phyloP scores from a whole-genome alignment of 1,139 yeast genomes.

The Meyerozyma smithsonii region DNA sequence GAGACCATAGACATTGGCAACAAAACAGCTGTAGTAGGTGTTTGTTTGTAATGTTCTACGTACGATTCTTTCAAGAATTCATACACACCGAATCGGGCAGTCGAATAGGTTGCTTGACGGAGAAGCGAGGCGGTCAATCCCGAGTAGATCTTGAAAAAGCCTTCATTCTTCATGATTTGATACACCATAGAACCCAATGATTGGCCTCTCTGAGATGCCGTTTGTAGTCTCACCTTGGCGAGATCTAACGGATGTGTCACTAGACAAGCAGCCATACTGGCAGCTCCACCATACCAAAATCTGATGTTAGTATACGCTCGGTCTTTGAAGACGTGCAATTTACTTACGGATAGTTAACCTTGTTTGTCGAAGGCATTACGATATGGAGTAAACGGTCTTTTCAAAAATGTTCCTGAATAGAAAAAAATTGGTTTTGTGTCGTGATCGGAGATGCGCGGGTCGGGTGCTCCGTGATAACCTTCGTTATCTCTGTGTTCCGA shows the following conservation, averaged over 20 bases:
- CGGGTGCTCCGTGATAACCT: too few species aligned
- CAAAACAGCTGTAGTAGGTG: slow-evolving; percentile 39
- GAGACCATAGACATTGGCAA: slow-evolving; percentile 79
- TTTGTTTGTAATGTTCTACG: slow-evolving; percentile 22
- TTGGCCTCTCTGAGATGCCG: slow-evolving; percentile 62
- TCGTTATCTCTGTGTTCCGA: too few species aligned
- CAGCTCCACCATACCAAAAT: slow-evolving; percentile 54
- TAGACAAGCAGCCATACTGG: slow-evolving; percentile 63
- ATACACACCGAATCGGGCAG: slow-evolving; percentile 80
- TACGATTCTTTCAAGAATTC: slow-evolving; percentile 63
- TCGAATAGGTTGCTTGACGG: slow-evolving; percentile 85
- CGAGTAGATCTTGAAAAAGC: slow-evolving; percentile 63
- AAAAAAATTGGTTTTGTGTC: slow-evolving; percentile 2
- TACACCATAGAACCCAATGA: slow-evolving; percentile 56
- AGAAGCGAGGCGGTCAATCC: slow-evolving; percentile 79
- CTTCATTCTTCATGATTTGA: slow-evolving; percentile 60
- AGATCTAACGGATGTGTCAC: slow-evolving; percentile 73
- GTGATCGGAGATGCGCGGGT: slow-evolving; percentile 2
- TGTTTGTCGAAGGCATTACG: neutral
- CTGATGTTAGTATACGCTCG: slow-evolving; percentile 17
- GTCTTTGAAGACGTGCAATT: neutral
- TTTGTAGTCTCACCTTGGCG: slow-evolving; percentile 81
- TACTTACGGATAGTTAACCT: slow-evolving; percentile 2
- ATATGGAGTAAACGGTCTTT: neutral
- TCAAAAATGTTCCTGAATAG: neutral